These are phyloP conservation scores for Globisporangium apiculatum DNA, from an alignment of 352 stramenopile genomes.

Conservation along the genomic window DNA sequence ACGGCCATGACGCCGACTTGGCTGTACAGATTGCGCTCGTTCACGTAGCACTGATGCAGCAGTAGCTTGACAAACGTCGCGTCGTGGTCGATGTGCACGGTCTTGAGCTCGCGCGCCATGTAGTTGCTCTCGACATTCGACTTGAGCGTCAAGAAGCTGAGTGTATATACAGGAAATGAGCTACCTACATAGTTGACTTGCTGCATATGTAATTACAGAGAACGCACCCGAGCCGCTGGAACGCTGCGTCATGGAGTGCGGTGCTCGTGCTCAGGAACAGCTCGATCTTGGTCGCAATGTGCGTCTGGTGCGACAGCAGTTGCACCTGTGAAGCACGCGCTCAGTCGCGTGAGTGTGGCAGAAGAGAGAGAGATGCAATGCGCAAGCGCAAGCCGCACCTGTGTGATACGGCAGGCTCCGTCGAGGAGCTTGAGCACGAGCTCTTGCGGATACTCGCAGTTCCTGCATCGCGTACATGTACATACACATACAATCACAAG, in stretches of 20 bases:
- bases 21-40: conserved; percentile 86
- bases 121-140: conserved; percentile 80
- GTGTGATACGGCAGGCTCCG: conserved; percentile 58
- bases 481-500: not conserved
- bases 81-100: conserved; percentile 85
- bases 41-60: conserved; percentile 87
- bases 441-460: conserved; percentile 92
- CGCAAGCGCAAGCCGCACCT: conserved; percentile 23
- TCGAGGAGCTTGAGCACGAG: conserved; percentile 79
- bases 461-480: conserved; percentile 25
- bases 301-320: conserved; percentile 88
- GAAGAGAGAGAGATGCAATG: not conserved
- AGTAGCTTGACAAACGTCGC: conserved; percentile 82
- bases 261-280: conserved; percentile 73
- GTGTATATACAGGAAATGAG: not conserved
- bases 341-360: not conserved
- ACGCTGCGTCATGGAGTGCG: conserved; percentile 43
- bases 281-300: conserved; percentile 91
- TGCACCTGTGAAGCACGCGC: conserved; percentile 38
- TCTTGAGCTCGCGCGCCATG: conserved; percentile 90
- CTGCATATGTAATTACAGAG: not conserved
- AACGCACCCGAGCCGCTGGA: conserved; percentile 66
- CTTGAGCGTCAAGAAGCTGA: conserved; percentile 68
- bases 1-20: conserved; percentile 91
- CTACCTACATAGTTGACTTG: too few relatives aligned